Base-by-base conservation (phyloP, 148 eudicot genomes). In the Vaccinium myrtillus region DNA sequence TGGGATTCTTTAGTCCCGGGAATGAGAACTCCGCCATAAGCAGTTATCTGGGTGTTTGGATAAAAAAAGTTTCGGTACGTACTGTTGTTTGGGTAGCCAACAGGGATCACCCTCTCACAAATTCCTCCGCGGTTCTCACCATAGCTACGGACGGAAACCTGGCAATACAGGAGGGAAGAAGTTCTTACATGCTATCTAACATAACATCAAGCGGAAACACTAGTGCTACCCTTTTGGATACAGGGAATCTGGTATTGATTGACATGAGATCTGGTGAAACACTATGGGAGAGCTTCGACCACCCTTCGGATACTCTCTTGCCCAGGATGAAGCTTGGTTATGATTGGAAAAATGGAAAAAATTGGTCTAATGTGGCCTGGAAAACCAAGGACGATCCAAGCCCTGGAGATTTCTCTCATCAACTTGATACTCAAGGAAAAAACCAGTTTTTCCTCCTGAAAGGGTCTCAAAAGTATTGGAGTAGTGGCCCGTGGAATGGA, bases 71-170 rank as follows among this genome's bases (percentile, higher is more conserved):
- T 14, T 55, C 6, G 19, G 1, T 2, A 4, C 18, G 11, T n/a
- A 80, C 78, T 15, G 13, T 61, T 12, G 87, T 89, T 55, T 55
- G 59, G 59, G 59, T 55, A 55, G 59, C 19, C 59, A 55, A 55
- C 59, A 14, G 59, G 59, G 90, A 89, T 13, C 1, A 85, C 1
- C 91, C 93, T 1, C 75, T 56, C n/a, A 39, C 0, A 4, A 82
- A 3, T 39, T 49, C 71, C 1, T 85, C 88, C 1, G 56, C 61
- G 13, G 58, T 30, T 50, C 82, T 91, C 27, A 83, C 49, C 13
- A 39, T 90, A 2, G 85, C 46, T 2, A 25, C 63, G 7, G 19
- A 54, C 7, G 77, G 84, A 25, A 84, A 81, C 74, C 82, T 87
- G 32, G 83, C 49, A 32, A 87, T 88, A 23, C 12, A 27, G 0